These are phyloP conservation scores for Tulasnella calospora DNA, from an alignment of 768 basidiomycete genomes.

Conservation along the genomic window DNA sequence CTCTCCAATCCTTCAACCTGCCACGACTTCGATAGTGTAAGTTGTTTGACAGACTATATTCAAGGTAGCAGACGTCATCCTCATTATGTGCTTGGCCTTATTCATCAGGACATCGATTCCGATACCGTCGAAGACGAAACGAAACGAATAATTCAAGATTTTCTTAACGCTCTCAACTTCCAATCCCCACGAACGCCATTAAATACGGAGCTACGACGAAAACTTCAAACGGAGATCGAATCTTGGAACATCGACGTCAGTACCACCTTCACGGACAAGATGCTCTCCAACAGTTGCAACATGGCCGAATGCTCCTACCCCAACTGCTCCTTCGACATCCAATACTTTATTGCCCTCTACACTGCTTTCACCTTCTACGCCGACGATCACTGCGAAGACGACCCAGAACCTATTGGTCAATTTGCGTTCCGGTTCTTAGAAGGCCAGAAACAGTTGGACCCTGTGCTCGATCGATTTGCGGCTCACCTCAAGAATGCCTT, in stretches of 20 bases:
- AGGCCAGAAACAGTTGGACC: constrained; percentile 34
- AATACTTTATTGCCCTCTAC: constrained; percentile 41
- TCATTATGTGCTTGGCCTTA: background rate
- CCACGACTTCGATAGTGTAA: constrained; percentile 13
- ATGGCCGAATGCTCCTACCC: constrained; percentile 13
- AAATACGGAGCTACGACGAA: constrained; percentile 5
- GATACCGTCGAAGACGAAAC: constrained; percentile 13
- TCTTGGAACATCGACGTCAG: constrained; percentile 7
- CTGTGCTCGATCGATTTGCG: constrained; percentile 39
- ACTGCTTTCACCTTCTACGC: constrained; percentile 39
- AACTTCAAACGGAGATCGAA: constrained; percentile 2
- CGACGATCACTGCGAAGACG: constrained; percentile 38
- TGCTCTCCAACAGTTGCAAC: constrained; percentile 19
- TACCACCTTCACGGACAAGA: constrained; percentile 13
- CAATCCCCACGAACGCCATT: background rate
- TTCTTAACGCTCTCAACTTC: constrained; percentile 6
- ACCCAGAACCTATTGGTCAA: constrained; percentile 33
- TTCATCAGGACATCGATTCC: background rate
- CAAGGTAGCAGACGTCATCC: background rate
- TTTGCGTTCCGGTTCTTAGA: constrained; percentile 39
- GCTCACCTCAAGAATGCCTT: constrained; percentile 36
- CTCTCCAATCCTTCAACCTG: background rate
- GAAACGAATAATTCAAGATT: constrained; percentile 10
- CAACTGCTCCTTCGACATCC: constrained; percentile 31
- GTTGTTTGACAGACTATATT: background rate